phyloP scores from a whole-genome alignment of 495 filamentous ascomycete genomes.

The Penicillium alfredii region DNA sequence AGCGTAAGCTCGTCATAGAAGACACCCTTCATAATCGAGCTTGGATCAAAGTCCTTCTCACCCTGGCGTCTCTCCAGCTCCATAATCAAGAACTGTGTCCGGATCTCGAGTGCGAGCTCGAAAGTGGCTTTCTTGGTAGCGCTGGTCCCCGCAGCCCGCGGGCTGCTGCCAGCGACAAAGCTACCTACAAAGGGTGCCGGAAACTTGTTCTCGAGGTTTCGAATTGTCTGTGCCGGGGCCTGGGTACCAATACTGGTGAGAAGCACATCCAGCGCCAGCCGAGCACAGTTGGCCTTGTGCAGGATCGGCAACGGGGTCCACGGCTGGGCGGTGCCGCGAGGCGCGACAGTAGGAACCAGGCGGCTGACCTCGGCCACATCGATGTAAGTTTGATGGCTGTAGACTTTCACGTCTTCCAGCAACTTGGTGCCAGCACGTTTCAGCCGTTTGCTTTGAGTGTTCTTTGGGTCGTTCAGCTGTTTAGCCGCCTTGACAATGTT shows the following conservation, averaged over 20 bases:
- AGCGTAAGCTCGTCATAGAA: constrained; percentile 24
- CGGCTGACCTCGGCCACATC: constrained; percentile 15
- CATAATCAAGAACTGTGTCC: constrained; percentile 33
- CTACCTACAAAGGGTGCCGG: constrained; percentile 30
- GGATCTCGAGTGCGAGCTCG: constrained; percentile 35
- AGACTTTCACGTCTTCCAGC: constrained; percentile 18
- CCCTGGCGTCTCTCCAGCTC: constrained; percentile 25
- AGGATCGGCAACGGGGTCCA: constrained; percentile 28
- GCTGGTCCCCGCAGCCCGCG: constrained; percentile 21
- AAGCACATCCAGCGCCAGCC: constrained; percentile 30
- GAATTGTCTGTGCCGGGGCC: constrained; percentile 18
- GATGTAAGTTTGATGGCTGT: constrained; percentile 24
- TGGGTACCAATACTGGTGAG: constrained; percentile 13
- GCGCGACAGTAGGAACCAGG: constrained; percentile 16
- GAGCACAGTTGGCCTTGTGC: constrained; percentile 37
- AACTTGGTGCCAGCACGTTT: constrained; percentile 16
- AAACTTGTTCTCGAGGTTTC: constrained; percentile 26
- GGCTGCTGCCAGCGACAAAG: constrained; percentile 6
- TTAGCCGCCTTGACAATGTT: constrained; percentile 22
- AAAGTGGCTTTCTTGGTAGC: constrained; percentile 24
- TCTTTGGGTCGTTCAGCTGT: constrained; percentile 20
- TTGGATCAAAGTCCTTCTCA: constrained; percentile 23
- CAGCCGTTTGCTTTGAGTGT: constrained; percentile 25
- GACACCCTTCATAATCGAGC: constrained; percentile 16
- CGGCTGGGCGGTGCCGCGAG: constrained; percentile 1